Evolutionary conservation across 768 basidiomycete genomes (phyloP).

Genomic region (Tulasnella sp.): DNA sequence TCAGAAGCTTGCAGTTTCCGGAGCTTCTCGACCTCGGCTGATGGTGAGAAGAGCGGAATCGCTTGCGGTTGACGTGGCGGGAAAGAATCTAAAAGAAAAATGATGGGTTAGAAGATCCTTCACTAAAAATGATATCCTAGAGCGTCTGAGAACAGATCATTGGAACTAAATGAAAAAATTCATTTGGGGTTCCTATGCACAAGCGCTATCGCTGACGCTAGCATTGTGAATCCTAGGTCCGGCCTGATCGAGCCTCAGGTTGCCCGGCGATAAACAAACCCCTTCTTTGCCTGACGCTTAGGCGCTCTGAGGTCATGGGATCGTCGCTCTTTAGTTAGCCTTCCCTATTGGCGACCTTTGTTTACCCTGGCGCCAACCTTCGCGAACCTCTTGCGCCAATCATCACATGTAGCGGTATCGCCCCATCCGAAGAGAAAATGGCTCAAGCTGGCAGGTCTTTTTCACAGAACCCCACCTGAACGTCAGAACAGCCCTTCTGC

Average conservation of each 20-base stretch:
- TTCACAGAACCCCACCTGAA: neutral
- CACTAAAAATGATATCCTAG: no score
- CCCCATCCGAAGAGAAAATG: neutral
- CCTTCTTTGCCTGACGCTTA: neutral
- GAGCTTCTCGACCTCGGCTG: no score
- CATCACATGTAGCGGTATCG: neutral
- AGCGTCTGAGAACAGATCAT: no score
- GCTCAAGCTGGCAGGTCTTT: neutral
- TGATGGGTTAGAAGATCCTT: no score
- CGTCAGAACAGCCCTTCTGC: neutral
- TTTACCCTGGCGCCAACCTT: conserved; percentile 2
- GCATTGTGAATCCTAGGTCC: neutral
- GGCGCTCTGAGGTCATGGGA: neutral
- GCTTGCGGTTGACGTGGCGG: no score
- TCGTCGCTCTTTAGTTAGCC: neutral
- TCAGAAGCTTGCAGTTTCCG: no score
- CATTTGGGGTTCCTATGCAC: no score
- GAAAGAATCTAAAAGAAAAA: no score
- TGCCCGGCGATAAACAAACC: neutral
- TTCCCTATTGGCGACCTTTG: neutral
- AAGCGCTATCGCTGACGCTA: neutral
- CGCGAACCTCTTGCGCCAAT: neutral
- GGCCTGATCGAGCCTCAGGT: neutral
- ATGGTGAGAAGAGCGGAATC: no score
- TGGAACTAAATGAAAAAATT: no score